phyloP scores from a whole-genome alignment of 169 alveolate species.

The Cryptosporidium canis region DNA sequence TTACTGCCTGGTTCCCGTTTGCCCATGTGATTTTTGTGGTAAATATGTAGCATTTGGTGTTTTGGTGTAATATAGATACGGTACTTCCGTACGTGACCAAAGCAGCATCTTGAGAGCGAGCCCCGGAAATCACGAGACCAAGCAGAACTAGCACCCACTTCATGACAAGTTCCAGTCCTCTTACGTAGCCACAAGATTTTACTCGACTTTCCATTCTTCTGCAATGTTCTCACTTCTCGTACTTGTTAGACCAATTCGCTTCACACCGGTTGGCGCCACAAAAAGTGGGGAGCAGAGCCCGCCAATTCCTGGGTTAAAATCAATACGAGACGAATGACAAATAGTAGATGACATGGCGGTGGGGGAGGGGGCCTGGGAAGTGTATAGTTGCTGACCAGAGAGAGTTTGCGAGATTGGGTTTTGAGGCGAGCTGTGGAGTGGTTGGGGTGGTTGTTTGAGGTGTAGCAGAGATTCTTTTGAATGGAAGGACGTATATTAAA shows the following conservation, averaged over 20 bases:
- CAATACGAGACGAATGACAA: not conserved
- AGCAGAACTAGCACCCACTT: not conserved
- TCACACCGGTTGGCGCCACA: not conserved
- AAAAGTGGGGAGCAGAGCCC: not conserved
- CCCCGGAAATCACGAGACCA: not conserved
- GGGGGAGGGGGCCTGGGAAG: not conserved
- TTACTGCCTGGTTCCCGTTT: conserved; percentile 60
- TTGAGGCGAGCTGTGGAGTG: too few species aligned
- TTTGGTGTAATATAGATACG: not conserved
- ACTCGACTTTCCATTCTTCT: not conserved
- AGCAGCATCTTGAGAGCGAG: not conserved
- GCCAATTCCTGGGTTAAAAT: not conserved
- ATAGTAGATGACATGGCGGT: conserved; percentile 13
- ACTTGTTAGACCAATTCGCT: not conserved
- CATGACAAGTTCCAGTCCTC: not conserved
- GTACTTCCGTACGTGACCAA: conserved; percentile 61
- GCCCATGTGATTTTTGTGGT: conserved; percentile 67
- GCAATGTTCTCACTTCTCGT: not conserved
- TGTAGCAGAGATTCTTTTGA: not conserved
- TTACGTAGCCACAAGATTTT: not conserved
- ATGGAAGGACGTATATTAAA: not conserved
- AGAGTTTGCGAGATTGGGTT: not conserved
- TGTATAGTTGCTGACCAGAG: not conserved
- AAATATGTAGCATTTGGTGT: conserved; percentile 39
- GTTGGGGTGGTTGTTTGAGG: not conserved